Conservation (phyloP, 2,329 filamentous ascomycete species). For the Leptographium lundbergii region DNA sequence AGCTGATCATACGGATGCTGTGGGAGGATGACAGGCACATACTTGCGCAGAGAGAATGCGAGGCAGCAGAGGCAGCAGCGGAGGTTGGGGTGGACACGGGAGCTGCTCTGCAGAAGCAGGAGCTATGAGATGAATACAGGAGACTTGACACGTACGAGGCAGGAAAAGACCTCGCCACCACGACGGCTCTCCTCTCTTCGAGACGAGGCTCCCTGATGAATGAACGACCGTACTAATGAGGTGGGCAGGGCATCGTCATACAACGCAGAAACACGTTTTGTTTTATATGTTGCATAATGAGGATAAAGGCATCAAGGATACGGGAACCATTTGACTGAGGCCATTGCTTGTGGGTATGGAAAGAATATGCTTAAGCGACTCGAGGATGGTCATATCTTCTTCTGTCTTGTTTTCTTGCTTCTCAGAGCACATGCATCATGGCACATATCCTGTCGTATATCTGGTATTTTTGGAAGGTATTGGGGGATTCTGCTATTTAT, state of each 20-base stretch:
- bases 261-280: not conserved
- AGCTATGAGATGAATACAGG: not conserved
- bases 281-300: not conserved
- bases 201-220: not conserved
- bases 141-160: not conserved
- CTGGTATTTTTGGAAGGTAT: not conserved
- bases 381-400: not conserved
- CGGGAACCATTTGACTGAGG: not conserved
- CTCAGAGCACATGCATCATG: not conserved
- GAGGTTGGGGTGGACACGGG: not conserved
- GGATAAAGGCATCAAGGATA: not conserved
- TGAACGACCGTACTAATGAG: constrained; percentile 1
- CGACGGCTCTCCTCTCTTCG: not conserved
- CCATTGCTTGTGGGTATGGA: not conserved
- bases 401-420: not conserved
- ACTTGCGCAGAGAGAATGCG: not conserved
- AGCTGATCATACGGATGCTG: constrained; percentile 25
- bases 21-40: constrained; percentile 6
- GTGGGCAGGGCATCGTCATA: not conserved
- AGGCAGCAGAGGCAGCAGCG: not conserved
- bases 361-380: not conserved
- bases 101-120: not conserved
- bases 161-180: not conserved
- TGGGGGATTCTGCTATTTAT: no score
- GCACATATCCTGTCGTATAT: not conserved